Evolutionary conservation across 768 basidiomycete species (phyloP), one percentile per base, ranked within the genome.

Genomic region (Termitomyces sp.): DNA sequence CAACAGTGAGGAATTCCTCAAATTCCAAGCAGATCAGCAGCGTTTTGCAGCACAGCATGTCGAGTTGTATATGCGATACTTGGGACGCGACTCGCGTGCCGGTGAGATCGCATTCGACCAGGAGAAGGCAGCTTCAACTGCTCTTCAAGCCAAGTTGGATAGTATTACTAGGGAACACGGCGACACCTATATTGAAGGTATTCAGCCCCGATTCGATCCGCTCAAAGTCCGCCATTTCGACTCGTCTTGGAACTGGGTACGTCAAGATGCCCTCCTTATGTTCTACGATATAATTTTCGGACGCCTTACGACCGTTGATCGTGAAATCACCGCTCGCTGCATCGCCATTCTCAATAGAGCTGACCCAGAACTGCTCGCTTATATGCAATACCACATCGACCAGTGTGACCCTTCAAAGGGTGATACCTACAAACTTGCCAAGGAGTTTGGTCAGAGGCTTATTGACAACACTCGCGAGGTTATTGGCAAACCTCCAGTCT

Each of bases 231-330:
- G 97, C 49, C 95, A 89, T 70, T 98, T 99, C 79, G 95, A 98
- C 71, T 98, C 96, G 2, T 94, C 91, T 6, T 99, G 96, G 97
- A 99, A 99, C 70, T 99, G 97, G 97, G 96, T 90, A 48, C 88
- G 96, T 61, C 97, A 99, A 76, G 95, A 97, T 62, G 93, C 95
- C 16, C 79, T 98, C 30, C 78, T 93, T 60, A 95, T 99, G 93
- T 98, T 88, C 77, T 98, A 95, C 74, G 96, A 98, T 72, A 97
- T 99, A 75, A 94, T 99, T 66, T 94, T 95, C 65, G 97, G 97
- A 50, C 87, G 89, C 48, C 84, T 97, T 57, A 95, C 89, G 26
- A 94, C 93, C 18, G 91, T 98, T 63, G 95, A 98, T 69, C 90
- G 94, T 55, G 94, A 96, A 70, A 94, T 95, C 72, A 97, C 97